Conservation (phyloP, 2,329 filamentous ascomycete genomes). For the Colletotrichum limetticola region DNA sequence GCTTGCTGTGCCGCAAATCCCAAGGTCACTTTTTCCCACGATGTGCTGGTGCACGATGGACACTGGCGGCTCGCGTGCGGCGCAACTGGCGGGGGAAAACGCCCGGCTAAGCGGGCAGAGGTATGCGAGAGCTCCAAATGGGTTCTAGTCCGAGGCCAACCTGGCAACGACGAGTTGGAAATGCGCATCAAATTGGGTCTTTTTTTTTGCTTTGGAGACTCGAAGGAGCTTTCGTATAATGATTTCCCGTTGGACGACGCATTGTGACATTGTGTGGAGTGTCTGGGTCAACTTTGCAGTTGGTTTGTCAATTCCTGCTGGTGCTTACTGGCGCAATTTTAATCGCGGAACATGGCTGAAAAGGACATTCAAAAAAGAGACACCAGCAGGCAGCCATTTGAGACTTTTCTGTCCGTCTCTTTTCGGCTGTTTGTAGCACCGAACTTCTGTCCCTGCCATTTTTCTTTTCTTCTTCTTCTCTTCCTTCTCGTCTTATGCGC, state of each 20-base stretch:
- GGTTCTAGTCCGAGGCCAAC: background rate
- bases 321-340: background rate
- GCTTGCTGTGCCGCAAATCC: background rate
- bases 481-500: background rate
- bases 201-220: background rate
- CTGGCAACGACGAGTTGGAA: background rate
- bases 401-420: background rate
- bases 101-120: constrained; percentile 16
- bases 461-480: background rate
- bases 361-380: background rate
- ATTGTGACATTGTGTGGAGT: background rate
- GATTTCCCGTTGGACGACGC: background rate
- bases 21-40: background rate
- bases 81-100: constrained; percentile 3
- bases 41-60: background rate
- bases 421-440: background rate
- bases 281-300: background rate
- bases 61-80: background rate
- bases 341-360: background rate
- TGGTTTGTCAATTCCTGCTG: background rate
- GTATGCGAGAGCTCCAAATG: background rate
- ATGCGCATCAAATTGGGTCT: background rate
- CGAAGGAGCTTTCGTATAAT: background rate
- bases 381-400: background rate
- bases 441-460: background rate